phyloP scores from a whole-genome alignment of 495 filamentous ascomycete species.

The Penicillium egyptiacum region DNA sequence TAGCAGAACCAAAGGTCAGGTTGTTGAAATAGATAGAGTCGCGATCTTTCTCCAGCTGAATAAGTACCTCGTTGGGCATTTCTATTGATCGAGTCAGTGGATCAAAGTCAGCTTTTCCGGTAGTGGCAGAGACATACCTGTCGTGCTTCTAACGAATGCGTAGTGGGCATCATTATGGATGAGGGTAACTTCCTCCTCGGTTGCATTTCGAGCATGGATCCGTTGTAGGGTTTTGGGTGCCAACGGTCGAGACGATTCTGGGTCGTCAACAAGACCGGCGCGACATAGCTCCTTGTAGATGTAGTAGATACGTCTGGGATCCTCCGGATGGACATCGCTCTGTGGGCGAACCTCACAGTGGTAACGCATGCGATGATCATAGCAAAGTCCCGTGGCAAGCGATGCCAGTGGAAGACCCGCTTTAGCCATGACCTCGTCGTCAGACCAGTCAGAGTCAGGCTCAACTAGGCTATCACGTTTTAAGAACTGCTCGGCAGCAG shows the following conservation, averaged over 20 bases:
- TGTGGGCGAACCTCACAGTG: slow-evolving; percentile 76
- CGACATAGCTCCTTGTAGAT: slow-evolving; percentile 84
- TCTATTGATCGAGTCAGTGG: slow-evolving; percentile 34
- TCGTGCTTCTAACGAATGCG: slow-evolving; percentile 68
- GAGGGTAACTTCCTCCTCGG: slow-evolving; percentile 69
- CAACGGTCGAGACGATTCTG: slow-evolving; percentile 45
- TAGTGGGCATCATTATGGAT: slow-evolving; percentile 76
- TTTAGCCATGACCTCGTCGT: slow-evolving; percentile 26
- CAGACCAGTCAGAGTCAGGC: slow-evolving; percentile 45
- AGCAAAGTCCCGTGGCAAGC: slow-evolving; percentile 75
- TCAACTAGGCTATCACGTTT: slow-evolving; percentile 40
- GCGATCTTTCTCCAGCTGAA: slow-evolving; percentile 59
- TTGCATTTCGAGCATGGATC: slow-evolving; percentile 74
- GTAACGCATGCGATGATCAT: slow-evolving; percentile 89
- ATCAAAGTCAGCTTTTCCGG: neutral
- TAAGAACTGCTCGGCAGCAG: slow-evolving; percentile 19
- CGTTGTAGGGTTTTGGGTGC: slow-evolving; percentile 66
- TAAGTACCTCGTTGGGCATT: slow-evolving; percentile 60
- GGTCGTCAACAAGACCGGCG: slow-evolving; percentile 69
- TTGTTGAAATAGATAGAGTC: slow-evolving; percentile 91
- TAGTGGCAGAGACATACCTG: slow-evolving; percentile 34
- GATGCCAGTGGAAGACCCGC: slow-evolving; percentile 40
- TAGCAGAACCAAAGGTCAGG: slow-evolving; percentile 74
- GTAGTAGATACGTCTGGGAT: slow-evolving; percentile 82
- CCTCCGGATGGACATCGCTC: slow-evolving; percentile 84